These are phyloP conservation scores for Salix koriyanagi DNA, from an alignment of 345 rosid genomes.

Conservation along the genomic window DNA sequence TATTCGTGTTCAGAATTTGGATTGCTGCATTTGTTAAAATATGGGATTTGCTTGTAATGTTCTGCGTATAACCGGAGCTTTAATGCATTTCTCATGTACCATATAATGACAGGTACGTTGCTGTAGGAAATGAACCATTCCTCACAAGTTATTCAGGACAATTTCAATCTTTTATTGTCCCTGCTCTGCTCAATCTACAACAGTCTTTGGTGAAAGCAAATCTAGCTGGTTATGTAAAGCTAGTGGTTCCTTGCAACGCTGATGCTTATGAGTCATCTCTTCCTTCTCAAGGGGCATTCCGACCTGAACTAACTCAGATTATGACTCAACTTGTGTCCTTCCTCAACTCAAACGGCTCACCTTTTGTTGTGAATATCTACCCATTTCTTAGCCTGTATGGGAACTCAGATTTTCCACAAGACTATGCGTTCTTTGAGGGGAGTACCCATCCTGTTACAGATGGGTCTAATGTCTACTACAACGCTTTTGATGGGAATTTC, in stretches of 20 bases:
- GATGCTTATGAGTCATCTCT: constrained; percentile 81
- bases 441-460: constrained; percentile 76
- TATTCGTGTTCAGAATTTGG: background rate
- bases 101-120: constrained; percentile 59
- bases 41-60: background rate
- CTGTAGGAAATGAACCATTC: constrained; percentile 96
- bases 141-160: constrained; percentile 62
- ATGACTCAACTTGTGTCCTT: constrained; percentile 76
- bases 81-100: constrained; percentile 4
- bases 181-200: constrained; percentile 75
- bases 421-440: constrained; percentile 86
- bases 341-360: constrained; percentile 85
- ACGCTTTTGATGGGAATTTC: constrained; percentile 89
- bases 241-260: constrained; percentile 94
- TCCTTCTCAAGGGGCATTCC: constrained; percentile 89
- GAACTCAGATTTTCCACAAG: constrained; percentile 89
- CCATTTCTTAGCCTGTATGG: constrained; percentile 94
- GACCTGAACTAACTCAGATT: constrained; percentile 77
- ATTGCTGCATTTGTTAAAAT: background rate
- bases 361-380: constrained; percentile 84
- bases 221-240: constrained; percentile 76
- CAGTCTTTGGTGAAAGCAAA: constrained; percentile 75
- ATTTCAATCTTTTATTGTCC: constrained; percentile 70
- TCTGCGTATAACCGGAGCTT: background rate
- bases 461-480: constrained; percentile 69